Evolutionary conservation across 768 basidiomycete species (phyloP), one percentile per base, ranked within the genome.

Genomic region (Sporobolomyces pararoseus): DNA sequence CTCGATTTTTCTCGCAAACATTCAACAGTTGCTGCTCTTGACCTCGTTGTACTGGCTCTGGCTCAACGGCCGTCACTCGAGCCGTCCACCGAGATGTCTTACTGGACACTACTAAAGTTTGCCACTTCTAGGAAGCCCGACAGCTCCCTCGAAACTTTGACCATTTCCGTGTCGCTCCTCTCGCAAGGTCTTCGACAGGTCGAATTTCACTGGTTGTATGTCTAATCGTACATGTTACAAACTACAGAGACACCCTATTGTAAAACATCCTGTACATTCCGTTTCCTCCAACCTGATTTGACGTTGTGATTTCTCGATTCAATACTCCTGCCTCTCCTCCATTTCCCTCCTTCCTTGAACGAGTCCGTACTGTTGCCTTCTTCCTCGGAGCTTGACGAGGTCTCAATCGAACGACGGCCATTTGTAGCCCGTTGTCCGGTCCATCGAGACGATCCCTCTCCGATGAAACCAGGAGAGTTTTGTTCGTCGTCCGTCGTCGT

Each of bases 281-380:
- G 44, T 49, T 47, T 49, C 44, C 59, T 47, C 59, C 59, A 61
- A 5, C 59, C 46, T 4, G 59, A 61, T 19, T 50, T 16, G 31
- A 47, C 58, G 16, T 44, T 31, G 6, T 46, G n/a, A n/a, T n/a
- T n/a, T n/a, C n/a, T n/a, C n/a, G n/a, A n/a, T n/a, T n/a, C n/a
- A n/a, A n/a, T n/a, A n/a, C n/a, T n/a, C n/a, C n/a, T n/a, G n/a
- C 39, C 39, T 42, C 17, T 42, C 39, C 39, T 42, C 39, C 39
- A 9, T 17, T 9, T 42, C 39, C 39, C 39, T 46, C 31, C 27
- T 29, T 35, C 31, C 25, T 34, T 16, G 42, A 29, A 27, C 59
- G 12, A 35, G 27, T 34, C 59, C 42, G 46, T 34, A 12, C 31
- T 49, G 7, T 32, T 39, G 31, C 35, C 42, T 4, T 59, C 58